Conservation (phyloP, 805 yeast genomes). For the Danielozyma ontarioensis region DNA sequence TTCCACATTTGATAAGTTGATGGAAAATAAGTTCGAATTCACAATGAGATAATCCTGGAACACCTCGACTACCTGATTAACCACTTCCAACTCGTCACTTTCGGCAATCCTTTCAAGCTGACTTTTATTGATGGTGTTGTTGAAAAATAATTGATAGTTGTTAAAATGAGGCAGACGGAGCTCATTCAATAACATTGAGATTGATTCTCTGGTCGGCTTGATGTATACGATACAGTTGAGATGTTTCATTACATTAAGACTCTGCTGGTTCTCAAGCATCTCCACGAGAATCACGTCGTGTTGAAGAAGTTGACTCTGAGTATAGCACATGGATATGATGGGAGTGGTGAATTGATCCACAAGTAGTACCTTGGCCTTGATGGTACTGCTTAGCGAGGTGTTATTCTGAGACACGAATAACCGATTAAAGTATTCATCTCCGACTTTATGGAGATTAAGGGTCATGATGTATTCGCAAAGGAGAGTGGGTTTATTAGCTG, state of each 20-base stretch:
- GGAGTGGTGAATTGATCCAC: slow-evolving; percentile 79
- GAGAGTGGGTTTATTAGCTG: too few relatives aligned
- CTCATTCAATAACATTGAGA: slow-evolving; percentile 60
- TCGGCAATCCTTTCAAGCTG: slow-evolving; percentile 86
- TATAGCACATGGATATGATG: slow-evolving; percentile 80
- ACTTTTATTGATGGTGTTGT: slow-evolving; percentile 67
- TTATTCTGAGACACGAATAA: not conserved
- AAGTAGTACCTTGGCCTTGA: slow-evolving; percentile 63
- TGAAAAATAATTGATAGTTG: slow-evolving; percentile 72
- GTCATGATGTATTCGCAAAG: not conserved
- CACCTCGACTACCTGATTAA: slow-evolving; percentile 70
- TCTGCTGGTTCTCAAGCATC: slow-evolving; percentile 48
- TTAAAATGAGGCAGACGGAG: slow-evolving; percentile 74
- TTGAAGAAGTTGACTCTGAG: slow-evolving; percentile 78
- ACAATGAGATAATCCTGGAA: slow-evolving; percentile 80
- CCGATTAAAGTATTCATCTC: not conserved
- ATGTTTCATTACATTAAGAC: slow-evolving; percentile 59
- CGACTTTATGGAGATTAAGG: not conserved
- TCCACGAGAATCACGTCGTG: slow-evolving; percentile 85
- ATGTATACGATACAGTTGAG: slow-evolving; percentile 76
- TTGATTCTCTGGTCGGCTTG: slow-evolving; percentile 63
- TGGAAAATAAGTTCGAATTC: slow-evolving; percentile 57
- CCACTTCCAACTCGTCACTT: slow-evolving; percentile 80
- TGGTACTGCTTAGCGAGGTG: slow-evolving; percentile 12
- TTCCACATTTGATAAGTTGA: slow-evolving; percentile 12